Conservation (phyloP, 495 filamentous ascomycete genomes). For the Collariella sp. region DNA sequence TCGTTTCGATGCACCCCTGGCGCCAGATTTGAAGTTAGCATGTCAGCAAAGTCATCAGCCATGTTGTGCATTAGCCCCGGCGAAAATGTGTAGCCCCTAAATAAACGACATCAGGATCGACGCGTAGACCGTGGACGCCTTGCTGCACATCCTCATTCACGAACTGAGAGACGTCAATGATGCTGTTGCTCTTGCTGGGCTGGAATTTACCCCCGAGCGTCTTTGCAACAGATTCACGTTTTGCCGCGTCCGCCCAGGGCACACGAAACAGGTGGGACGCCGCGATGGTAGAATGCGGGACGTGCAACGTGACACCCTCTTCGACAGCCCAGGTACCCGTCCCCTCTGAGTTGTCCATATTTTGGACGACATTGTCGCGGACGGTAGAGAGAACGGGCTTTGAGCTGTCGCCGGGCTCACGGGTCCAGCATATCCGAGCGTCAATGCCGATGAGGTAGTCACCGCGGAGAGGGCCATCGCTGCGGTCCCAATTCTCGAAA, state of each 20-base stretch:
- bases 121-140: slow-evolving; percentile 55
- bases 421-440: slow-evolving; percentile 48
- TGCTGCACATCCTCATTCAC: slow-evolving; percentile 48
- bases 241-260: slow-evolving; percentile 52
- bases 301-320: slow-evolving; percentile 54
- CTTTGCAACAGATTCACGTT: slow-evolving; percentile 42
- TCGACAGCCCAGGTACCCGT: slow-evolving; percentile 58
- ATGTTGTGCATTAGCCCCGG: slow-evolving; percentile 50
- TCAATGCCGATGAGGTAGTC: slow-evolving; percentile 60
- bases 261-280: slow-evolving; percentile 58
- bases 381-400: slow-evolving; percentile 52
- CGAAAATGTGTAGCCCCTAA: slow-evolving; percentile 61
- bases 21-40: slow-evolving; percentile 59
- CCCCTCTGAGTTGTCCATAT: slow-evolving; percentile 58
- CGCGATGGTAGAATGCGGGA: slow-evolving; percentile 57
- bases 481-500: slow-evolving; percentile 54
- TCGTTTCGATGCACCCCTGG: slow-evolving; percentile 63
- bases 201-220: slow-evolving; percentile 17
- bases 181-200: slow-evolving; percentile 13
- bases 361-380: slow-evolving; percentile 70
- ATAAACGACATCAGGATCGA: slow-evolving; percentile 56
- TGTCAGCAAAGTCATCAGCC: slow-evolving; percentile 57
- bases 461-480: slow-evolving; percentile 47
- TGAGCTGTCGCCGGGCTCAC: slow-evolving; percentile 29
- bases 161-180: slow-evolving; percentile 39